Conservation (phyloP, 106 monocot species). For the Platanthera guangdongensis region DNA sequence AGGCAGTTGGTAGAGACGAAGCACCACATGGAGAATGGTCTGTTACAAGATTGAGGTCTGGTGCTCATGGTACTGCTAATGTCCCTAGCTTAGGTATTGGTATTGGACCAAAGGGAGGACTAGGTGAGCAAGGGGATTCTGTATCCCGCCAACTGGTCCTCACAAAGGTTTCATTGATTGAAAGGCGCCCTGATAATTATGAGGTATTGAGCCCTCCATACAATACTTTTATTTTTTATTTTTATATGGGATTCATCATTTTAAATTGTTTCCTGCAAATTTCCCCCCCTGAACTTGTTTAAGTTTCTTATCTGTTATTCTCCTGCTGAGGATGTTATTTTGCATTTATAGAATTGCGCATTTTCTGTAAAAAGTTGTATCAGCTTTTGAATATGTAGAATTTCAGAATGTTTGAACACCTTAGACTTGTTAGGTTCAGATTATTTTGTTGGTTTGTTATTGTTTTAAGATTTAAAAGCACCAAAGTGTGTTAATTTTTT, state of each 20-base stretch:
- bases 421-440: neutral
- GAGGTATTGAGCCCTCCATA: slow-evolving; percentile 39
- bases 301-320: neutral
- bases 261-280: neutral
- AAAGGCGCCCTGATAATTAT: slow-evolving; percentile 93
- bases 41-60: slow-evolving; percentile 79
- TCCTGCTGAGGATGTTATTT: neutral
- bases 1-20: slow-evolving; percentile 94
- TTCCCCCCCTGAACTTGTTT: neutral
- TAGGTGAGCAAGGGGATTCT: slow-evolving; percentile 85
- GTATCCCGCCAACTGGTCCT: slow-evolving; percentile 89
- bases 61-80: slow-evolving; percentile 81
- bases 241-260: neutral
- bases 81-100: slow-evolving; percentile 60
- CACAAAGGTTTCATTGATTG: slow-evolving; percentile 82
- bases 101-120: slow-evolving; percentile 92
- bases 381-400: neutral
- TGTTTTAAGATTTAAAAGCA: neutral
- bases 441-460: neutral
- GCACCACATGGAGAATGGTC: slow-evolving; percentile 91
- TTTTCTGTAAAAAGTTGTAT: neutral
- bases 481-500: neutral
- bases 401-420: neutral
- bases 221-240: neutral
- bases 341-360: neutral